Evolutionary conservation across 2,329 filamentous ascomycete genomes (phyloP).

Genomic region (Stagonosporopsis vannaccii): DNA sequence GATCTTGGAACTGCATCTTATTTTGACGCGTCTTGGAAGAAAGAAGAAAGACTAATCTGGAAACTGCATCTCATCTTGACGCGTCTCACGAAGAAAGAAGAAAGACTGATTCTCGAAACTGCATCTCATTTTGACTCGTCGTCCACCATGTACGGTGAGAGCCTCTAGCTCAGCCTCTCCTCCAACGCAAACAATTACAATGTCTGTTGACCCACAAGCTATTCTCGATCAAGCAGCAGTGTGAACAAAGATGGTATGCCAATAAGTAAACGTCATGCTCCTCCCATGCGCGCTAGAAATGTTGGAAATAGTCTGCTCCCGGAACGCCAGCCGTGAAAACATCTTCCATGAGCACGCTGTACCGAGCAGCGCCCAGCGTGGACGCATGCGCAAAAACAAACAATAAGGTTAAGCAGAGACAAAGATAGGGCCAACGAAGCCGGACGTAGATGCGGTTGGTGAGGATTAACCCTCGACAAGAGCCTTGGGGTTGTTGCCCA

Average conservation of each 20-base stretch:
- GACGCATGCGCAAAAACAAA: slow-evolving; percentile 38
- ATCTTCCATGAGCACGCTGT: slow-evolving; percentile 30
- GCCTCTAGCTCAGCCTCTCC: slow-evolving; percentile 11
- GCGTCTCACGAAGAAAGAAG: no score
- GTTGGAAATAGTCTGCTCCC: slow-evolving; percentile 35
- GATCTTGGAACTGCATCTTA: not conserved
- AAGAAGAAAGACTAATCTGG: no score
- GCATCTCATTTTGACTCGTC: slow-evolving; percentile 14
- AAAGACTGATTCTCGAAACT: no score
- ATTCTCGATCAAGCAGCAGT: slow-evolving; percentile 16
- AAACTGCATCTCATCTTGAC: slow-evolving; percentile 6
- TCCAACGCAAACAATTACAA: slow-evolving; percentile 38
- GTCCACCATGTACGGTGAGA: slow-evolving; percentile 8
- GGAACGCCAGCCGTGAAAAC: slow-evolving; percentile 39
- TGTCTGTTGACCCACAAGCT: slow-evolving; percentile 24
- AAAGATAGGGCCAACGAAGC: slow-evolving; percentile 30
- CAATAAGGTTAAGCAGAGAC: slow-evolving; percentile 31
- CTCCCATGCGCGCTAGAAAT: slow-evolving; percentile 52
- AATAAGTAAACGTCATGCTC: slow-evolving; percentile 44
- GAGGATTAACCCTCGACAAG: slow-evolving; percentile 76
- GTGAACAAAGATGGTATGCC: slow-evolving; percentile 43
- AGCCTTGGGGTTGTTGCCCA: slow-evolving; percentile 79
- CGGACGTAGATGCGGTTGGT: slow-evolving; percentile 28
- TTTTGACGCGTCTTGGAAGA: slow-evolving; percentile 19
- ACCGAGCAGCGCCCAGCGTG: slow-evolving; percentile 29